Evolutionary conservation across 495 filamentous ascomycete genomes (phyloP).

Genomic region (Podospora bellae-mahoneyi): DNA sequence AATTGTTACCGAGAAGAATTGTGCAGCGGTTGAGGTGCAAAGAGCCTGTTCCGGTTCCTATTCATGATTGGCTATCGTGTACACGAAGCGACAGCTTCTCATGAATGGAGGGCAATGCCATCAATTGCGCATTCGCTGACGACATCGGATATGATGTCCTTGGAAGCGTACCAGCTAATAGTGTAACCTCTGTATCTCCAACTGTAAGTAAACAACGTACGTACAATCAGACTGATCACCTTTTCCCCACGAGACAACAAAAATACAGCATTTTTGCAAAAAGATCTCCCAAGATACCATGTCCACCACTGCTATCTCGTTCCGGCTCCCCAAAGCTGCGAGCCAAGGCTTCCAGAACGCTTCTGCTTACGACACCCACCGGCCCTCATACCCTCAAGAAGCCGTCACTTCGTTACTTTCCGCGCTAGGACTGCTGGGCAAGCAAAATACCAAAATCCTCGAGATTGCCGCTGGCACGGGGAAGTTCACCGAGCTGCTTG

Average conservation of each 20-base stretch:
- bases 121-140: not conserved
- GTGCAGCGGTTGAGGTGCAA: too few species aligned
- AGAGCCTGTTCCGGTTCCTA: too few species aligned
- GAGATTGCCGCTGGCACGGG: constrained; percentile 66
- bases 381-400: constrained; percentile 57
- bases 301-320: constrained; percentile 4
- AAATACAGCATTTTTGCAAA: not conserved
- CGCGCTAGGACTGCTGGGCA: not conserved
- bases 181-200: not conserved
- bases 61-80: not conserved
- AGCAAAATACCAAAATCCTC: constrained; percentile 34
- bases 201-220: not conserved
- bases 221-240: not conserved
- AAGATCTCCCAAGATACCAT: not conserved
- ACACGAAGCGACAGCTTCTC: not conserved
- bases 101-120: not conserved
- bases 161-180: not conserved
- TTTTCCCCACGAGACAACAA: not conserved
- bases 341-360: constrained; percentile 56
- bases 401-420: constrained; percentile 25
- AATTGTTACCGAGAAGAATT: too few species aligned
- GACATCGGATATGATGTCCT: constrained; percentile 6
- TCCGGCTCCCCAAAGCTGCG: constrained; percentile 28
- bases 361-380: constrained; percentile 55
- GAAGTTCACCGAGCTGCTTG: constrained; percentile 61